phyloP scores from a whole-genome alignment of 805 yeast species.

The Cyberlindnera japonica region DNA sequence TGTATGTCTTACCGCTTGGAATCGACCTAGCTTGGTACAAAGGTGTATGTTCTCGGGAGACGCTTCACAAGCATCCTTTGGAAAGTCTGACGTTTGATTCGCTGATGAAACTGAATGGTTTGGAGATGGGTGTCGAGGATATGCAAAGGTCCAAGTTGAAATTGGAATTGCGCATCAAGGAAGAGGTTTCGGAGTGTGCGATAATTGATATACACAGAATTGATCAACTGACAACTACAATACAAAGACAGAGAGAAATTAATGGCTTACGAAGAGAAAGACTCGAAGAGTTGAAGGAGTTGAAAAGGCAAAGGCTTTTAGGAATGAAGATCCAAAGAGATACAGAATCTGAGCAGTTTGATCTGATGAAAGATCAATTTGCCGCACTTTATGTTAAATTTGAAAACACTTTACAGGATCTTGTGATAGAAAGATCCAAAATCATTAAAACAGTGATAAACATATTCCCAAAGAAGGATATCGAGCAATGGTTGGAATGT shows the following conservation, averaged over 20 bases:
- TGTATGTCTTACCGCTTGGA: conserved; percentile 16
- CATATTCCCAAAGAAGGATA: conserved; percentile 33
- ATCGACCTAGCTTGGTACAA: conserved; percentile 13
- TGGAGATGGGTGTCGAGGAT: conserved; percentile 36
- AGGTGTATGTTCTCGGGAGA: conserved; percentile 5
- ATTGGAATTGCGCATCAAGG: conserved; percentile 14
- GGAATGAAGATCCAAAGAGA: conserved; percentile 4
- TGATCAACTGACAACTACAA: conserved; percentile 6
- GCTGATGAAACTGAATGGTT: conserved; percentile 39
- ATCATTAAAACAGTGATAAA: conserved; percentile 22
- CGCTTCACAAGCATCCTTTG: conserved; percentile 3
- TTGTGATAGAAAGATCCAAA: conserved; percentile 18
- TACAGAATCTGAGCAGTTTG: background rate
- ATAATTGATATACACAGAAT: conserved; percentile 4
- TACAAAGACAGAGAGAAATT: conserved; percentile 5
- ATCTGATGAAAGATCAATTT: conserved; percentile 15
- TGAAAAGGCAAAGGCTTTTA: conserved; percentile 12
- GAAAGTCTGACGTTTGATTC: conserved; percentile 34
- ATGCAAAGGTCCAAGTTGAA: conserved; percentile 21
- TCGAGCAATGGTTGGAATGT: conserved; percentile 19
- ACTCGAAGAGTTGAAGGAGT: conserved; percentile 12
- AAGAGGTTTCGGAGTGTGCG: conserved; percentile 1
- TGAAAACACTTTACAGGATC: conserved; percentile 17
- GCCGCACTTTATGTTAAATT: conserved; percentile 11
- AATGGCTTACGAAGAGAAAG: conserved; percentile 2